Evolutionary conservation across 768 basidiomycete genomes (phyloP), one percentile per base, ranked within the genome.

Genomic region (Cyclocybe aegerita): DNA sequence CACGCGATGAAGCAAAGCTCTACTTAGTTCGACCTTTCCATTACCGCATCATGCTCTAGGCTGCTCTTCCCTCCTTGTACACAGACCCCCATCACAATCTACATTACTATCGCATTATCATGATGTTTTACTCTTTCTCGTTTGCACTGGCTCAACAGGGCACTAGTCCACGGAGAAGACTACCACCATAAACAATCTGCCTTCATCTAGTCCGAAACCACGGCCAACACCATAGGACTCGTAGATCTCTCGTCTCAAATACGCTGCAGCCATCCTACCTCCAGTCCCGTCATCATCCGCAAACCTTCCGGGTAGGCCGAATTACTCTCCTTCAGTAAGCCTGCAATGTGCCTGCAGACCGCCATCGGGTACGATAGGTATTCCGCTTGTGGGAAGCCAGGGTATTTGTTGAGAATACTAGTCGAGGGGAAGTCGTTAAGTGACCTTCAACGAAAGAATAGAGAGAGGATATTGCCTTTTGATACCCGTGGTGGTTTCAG

Each of bases 301-400:
- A 91, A 74, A 52, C 76, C 76, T 61, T 85, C 81, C 0, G 91
- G 90, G 60, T 93, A 93, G 1, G 85, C 78, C 4, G 63, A 65
- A 57, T 87, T 92, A 59, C 91, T 94, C 65, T 93, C 88, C 63
- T 75, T 80, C 60, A 98, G 73, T 50, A 88, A 59, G 5, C 70
- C 78, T 0, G 85, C 83, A 14, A 98, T 65, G 40, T 85, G 80
- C 8, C 79, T 79, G 64, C 93, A 93, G 9, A 91, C 78, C 16
- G 83, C 74, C 70, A 85, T 79, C 0, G 95, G 90, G 61, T 98
- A 97, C 32, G 80, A 83, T 7, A 97, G 71, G 53, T 86, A 82
- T 65, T 98, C 94, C n/a, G 90, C 87, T 63, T 93, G 90, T 7
- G 87, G 85, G 63, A 93, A 92, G 14, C 86, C 84, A 32, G 90